Conservation (phyloP, 495 filamentous ascomycete species). For the Aspergillus cavernicola region DNA sequence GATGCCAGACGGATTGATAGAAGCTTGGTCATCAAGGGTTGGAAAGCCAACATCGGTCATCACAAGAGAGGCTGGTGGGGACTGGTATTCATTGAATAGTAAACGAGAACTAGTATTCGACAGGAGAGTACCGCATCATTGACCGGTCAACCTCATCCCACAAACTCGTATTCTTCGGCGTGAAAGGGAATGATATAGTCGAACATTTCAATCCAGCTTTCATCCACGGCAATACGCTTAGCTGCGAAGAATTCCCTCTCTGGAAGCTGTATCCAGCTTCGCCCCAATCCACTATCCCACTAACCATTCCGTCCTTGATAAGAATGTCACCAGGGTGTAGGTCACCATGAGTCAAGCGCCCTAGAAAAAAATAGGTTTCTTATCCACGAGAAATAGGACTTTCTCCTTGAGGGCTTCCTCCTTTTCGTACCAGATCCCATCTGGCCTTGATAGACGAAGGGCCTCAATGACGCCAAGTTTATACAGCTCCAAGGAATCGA, state of each 20-base stretch:
- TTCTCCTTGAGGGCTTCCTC: slow-evolving; percentile 14
- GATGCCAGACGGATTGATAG: not conserved
- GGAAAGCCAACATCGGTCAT: not conserved
- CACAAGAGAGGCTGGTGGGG: not conserved
- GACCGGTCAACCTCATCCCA: slow-evolving; percentile 4
- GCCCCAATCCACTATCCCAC: slow-evolving; percentile 19
- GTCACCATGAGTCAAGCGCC: slow-evolving; percentile 16
- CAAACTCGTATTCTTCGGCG: slow-evolving; percentile 4
- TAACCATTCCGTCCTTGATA: slow-evolving; percentile 3
- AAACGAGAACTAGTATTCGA: not conserved
- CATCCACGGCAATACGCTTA: slow-evolving; percentile 13
- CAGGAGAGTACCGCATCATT: slow-evolving; percentile 9
- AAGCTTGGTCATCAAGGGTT: not conserved
- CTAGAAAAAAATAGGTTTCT: not conserved
- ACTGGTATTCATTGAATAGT: not conserved
- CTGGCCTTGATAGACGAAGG: slow-evolving; percentile 14
- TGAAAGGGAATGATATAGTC: not conserved
- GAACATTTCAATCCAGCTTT: slow-evolving; percentile 12
- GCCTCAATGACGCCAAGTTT: slow-evolving; percentile 22
- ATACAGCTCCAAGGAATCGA: slow-evolving; percentile 13
- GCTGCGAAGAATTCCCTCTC: slow-evolving; percentile 17
- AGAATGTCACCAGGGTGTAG: slow-evolving; percentile 15
- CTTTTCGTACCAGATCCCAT: slow-evolving; percentile 5
- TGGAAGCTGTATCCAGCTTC: slow-evolving; percentile 18
- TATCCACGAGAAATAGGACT: slow-evolving; percentile 11